Percentiles rank a stretch among this genome's conserved stretches.
Conservation (phyloP, 2,329 filamentous ascomycete species). For the Dryadomyces quercivorus region DNA sequence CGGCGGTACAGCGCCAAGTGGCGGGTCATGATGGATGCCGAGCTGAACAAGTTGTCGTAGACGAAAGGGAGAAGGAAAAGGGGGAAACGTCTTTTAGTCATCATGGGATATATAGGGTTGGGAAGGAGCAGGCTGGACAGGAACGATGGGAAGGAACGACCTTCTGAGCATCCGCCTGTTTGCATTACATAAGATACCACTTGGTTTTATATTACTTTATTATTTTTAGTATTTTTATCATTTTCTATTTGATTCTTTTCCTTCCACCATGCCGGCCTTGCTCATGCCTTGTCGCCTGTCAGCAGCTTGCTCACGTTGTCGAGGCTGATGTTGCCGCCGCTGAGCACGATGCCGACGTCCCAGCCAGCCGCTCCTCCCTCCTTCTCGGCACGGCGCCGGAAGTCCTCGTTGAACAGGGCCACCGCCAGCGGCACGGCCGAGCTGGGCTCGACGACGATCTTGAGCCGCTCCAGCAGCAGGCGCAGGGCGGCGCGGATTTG, state of each 20-base stretch:
- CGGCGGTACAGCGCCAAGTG: conserved; percentile 47
- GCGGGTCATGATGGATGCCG: conserved; percentile 50
- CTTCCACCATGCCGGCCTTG: neutral
- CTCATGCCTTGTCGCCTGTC: conserved; percentile 1
- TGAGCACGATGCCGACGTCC: conserved; percentile 51
- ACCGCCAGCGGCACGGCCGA: conserved; percentile 75
- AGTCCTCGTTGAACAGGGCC: conserved; percentile 75
- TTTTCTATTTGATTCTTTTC: neutral
- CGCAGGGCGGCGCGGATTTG: conserved; percentile 68
- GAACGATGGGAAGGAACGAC: neutral
- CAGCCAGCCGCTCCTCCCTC: conserved; percentile 64
- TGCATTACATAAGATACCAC: neutral
- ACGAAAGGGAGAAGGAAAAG: neutral
- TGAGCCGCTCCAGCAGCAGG: conserved; percentile 75
- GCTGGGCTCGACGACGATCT: conserved; percentile 83
- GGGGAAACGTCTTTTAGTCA: neutral
- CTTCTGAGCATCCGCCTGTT: neutral
- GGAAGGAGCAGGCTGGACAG: neutral
- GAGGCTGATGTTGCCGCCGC: conserved; percentile 46
- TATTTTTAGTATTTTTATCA: neutral
- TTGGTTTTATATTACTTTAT: too few species aligned
- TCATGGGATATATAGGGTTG: too few species aligned
- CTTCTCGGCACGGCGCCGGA: conserved; percentile 54
- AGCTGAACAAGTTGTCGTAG: conserved; percentile 11
- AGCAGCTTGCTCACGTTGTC: conserved; percentile 42